Evolutionary conservation across 768 basidiomycete genomes (phyloP).

Genomic region (Omphalotus guepiniiformis): DNA sequence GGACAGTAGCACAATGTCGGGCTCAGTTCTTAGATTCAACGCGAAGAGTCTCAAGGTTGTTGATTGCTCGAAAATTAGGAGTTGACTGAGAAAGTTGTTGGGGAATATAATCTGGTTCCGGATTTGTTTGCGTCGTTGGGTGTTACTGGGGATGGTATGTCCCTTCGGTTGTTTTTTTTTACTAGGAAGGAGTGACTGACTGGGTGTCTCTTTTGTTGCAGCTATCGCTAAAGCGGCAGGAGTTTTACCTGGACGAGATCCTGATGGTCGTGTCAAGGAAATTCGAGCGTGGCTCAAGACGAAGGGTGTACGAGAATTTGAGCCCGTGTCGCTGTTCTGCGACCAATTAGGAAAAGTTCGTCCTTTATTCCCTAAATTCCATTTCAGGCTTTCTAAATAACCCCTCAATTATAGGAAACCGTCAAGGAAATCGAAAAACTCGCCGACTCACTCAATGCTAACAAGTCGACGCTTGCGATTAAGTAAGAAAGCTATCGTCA

Average conservation of each 20-base stretch:
- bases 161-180: neutral
- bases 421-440: slow-evolving; percentile 75
- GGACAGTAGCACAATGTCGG: slow-evolving; percentile 85
- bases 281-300: slow-evolving; percentile 82
- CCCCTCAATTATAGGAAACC: too few species aligned
- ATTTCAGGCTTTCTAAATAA: too few species aligned
- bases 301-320: slow-evolving; percentile 86
- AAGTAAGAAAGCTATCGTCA: slow-evolving; percentile 94
- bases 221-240: slow-evolving; percentile 70
- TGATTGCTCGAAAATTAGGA: slow-evolving; percentile 92
- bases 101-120: slow-evolving; percentile 82
- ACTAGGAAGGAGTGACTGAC: neutral
- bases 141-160: slow-evolving; percentile 64
- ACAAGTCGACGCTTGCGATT: slow-evolving; percentile 57
- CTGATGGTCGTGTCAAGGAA: slow-evolving; percentile 70
- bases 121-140: slow-evolving; percentile 77
- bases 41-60: slow-evolving; percentile 90
- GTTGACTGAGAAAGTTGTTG: slow-evolving; percentile 84
- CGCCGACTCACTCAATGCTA: slow-evolving; percentile 62
- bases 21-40: slow-evolving; percentile 93
- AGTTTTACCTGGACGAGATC: slow-evolving; percentile 49
- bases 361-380: too few species aligned
- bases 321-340: slow-evolving; percentile 87
- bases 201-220: too few species aligned
- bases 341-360: slow-evolving; percentile 91